Evolutionary conservation across 176 grass and related monocot species (phyloP), one percentile per base, ranked within the genome.

Genomic region (Leersia perrieri): DNA sequence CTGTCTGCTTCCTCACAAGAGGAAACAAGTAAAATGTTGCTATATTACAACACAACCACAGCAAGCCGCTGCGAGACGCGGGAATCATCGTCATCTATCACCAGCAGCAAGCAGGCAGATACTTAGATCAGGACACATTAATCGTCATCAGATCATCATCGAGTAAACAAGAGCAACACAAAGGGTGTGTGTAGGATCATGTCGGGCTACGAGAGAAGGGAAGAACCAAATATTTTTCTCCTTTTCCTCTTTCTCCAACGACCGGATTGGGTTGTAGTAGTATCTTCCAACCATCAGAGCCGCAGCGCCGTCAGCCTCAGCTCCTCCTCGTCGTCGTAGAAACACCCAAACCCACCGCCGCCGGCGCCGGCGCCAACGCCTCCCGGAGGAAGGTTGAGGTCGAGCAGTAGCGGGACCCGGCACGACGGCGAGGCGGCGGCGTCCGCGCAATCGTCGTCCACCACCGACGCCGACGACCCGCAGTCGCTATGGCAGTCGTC

Each of bases 401-500:
- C 92, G 72, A 94, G 91, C 2, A 68, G 73, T 38, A 87, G 76
- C 62, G 78, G 83, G 33, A 22, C 25, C 4, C 36, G 36, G 77
- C 83, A 87, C 15, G 80, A 62, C 14, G 28, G 45, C 35, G 88
- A 89, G 40, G 89, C 87, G 41, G 83, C 89, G 25, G 79, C 80
- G 68, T 91, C 89, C 62, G 62, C 16, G 62, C 76, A 88, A 42
- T 91, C 86, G 62, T 87, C 88, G 42, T 94, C 88, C 15, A 94
- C 86, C 38, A 94, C 86, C n/a, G 89, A 89, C 47, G 88, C 84
- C 33, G 92, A 94, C 33, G 92, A 94, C 2, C 92, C 92, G 68
- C 89, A 94, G 76, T 94, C 92, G 83, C 92, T 94, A 63, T 26
- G 92, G 89, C 86, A 89, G 72, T 91, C 92, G 7, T 55, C 87